phyloP scores from a whole-genome alignment of 129 eudicot genomes.

The Flaveria robusta region DNA sequence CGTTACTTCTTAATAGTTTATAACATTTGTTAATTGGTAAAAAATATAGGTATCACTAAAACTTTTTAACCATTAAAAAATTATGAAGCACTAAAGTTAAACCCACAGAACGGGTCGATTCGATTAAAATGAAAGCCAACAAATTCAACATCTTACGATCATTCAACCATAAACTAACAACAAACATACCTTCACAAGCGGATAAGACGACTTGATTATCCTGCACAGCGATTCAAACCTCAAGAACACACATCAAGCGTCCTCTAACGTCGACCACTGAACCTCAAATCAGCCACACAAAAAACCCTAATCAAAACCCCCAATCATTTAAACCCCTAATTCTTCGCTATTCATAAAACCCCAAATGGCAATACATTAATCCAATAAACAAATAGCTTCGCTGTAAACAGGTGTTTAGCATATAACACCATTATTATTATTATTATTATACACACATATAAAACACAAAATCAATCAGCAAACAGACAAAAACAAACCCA shows the following conservation, averaged over 20 bases:
- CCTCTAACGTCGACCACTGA: neutral
- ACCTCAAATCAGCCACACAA: neutral
- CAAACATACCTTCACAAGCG: slow-evolving; percentile 4
- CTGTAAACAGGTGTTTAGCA: slow-evolving; percentile 15
- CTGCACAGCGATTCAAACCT: neutral
- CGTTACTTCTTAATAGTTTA: too few species aligned
- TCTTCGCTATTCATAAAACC: neutral
- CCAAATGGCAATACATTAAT: neutral
- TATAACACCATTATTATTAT: too few species aligned
- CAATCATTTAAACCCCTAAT: neutral
- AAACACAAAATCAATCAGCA: neutral
- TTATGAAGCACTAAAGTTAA: too few species aligned
- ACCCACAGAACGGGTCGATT: neutral
- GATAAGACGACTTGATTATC: neutral
- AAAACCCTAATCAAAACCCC: neutral
- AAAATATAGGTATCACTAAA: too few species aligned
- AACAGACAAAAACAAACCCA: neutral
- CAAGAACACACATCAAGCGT: neutral
- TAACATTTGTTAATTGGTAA: too few species aligned
- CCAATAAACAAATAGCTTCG: neutral
- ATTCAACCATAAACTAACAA: neutral
- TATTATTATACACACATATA: slow-evolving; percentile 12
- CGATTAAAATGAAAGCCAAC: neutral
- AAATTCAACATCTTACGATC: neutral
- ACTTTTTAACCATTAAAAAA: too few species aligned